Base-by-base conservation (phyloP, 441 rosid genomes). In the Syzygium malaccense region DNA sequence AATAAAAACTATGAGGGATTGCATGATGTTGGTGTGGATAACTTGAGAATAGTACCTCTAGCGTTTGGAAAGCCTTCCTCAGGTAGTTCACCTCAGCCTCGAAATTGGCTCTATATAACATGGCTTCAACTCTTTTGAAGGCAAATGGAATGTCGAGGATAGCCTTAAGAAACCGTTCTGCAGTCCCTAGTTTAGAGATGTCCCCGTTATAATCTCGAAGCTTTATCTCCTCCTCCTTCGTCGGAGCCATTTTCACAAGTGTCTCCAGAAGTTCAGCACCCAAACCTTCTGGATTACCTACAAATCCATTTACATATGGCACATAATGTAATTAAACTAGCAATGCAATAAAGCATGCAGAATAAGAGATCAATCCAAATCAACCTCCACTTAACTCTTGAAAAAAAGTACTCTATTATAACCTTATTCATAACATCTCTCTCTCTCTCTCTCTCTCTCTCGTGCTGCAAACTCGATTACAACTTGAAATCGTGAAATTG, bases 201-300 rank as follows among this genome's bases (percentile, higher is more conserved):
- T 96, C 99, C 33, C 98, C 98, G 25, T 84, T 90, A 92, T 96
- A 96, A 41, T 96, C 98, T 90, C 96, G 92, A 58, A 97, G 99
- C 92, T 96, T 98, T 88, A 96, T 96, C 92, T 97, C 99, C 93
- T 98, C 99, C 92, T 97, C 99, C 91, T 96, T 98, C 12, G 99
- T 98, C 45, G 99, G 99, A 89, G 99, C 99, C 99, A 98, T 98
- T 91, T 97, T 98, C 84, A 96, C 98, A 87, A 97, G 92, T 62
- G 97, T 98, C 92, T 98, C 99, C 89, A 98, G 93, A 91, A 98
- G 99, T 91, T 98, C 99, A 53, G 96, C 92, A 88, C 98, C 99
- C 91, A 97, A 92, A 91, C 96, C 93, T 88, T 98, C 99, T 4
- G 98, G 97, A 90, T 95, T 95, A 85, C 99, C 99, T 98, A 93